Conservation (phyloP, 2,329 filamentous ascomycete genomes). For the Colletotrichum euphorbiae region DNA sequence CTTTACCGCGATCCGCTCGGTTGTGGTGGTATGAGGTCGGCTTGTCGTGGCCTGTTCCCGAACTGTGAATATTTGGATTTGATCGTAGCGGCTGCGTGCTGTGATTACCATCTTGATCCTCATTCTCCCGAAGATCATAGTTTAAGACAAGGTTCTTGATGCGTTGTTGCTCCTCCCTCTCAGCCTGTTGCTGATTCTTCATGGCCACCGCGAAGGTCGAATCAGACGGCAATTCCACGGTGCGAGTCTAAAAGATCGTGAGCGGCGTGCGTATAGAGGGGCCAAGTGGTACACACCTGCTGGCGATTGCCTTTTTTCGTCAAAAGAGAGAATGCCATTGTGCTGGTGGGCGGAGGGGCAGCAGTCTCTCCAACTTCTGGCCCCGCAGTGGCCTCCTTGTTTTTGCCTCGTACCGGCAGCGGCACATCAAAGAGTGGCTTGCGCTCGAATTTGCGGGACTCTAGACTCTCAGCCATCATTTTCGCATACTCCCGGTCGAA, state of each 20-base stretch:
- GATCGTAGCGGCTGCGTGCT: conserved; percentile 55
- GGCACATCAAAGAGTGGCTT: conserved; percentile 97
- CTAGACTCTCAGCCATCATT: conserved; percentile 97
- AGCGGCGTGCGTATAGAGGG: conserved; percentile 22
- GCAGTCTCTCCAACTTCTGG: conserved; percentile 32
- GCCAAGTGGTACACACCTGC: conserved; percentile 67
- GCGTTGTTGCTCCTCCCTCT: conserved; percentile 95
- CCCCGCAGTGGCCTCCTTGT: conserved; percentile 44
- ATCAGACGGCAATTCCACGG: conserved; percentile 89
- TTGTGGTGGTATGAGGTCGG: conserved; percentile 63
- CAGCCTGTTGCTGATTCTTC: conserved; percentile 94
- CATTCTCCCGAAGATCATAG: conserved; percentile 89
- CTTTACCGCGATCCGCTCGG: conserved; percentile 67
- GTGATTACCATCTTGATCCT: conserved; percentile 81
- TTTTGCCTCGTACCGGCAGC: conserved; percentile 83
- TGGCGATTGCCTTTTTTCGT: conserved; percentile 97
- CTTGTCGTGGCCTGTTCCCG: conserved; percentile 62
- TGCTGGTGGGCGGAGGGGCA: conserved; percentile 53
- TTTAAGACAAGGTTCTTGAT: conserved; percentile 99
- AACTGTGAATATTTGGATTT: conserved; percentile 64
- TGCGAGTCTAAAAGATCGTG: conserved; percentile 74
- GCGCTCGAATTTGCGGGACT: conserved; percentile 95
- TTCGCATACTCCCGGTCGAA: conserved; percentile 98
- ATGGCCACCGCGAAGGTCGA: conserved; percentile 96
- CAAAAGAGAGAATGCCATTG: conserved; percentile 96